Percentiles rank a stretch among this genome's conserved stretches.
Conservation (phyloP, 768 basidiomycete genomes). For the Chlorophyllum brunneum region DNA sequence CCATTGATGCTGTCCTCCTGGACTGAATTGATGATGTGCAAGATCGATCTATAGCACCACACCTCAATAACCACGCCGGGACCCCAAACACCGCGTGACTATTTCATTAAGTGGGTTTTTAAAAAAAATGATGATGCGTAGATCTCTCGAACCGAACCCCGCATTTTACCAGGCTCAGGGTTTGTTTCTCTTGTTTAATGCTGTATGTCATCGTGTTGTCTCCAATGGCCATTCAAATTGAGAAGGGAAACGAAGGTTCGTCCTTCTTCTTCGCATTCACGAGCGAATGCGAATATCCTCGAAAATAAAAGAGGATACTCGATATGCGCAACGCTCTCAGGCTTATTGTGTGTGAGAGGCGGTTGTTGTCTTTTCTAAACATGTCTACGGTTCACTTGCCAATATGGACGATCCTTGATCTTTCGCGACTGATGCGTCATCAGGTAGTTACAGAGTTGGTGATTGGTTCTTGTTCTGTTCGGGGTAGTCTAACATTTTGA, state of each 20-base stretch:
- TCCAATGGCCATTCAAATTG: neutral
- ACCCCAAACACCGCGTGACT: slow-evolving; percentile 1
- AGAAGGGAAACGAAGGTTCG: neutral
- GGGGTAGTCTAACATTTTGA: too few relatives aligned
- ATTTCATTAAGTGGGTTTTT: neutral
- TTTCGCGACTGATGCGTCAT: neutral
- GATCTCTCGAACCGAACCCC: neutral
- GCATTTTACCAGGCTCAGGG: neutral
- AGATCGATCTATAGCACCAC: too few relatives aligned
- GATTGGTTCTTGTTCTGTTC: too few relatives aligned
- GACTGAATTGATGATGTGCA: neutral
- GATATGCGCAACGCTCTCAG: too few relatives aligned
- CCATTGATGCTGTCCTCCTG: slow-evolving; percentile 10
- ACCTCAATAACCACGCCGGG: neutral
- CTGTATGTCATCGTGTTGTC: neutral
- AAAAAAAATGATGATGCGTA: neutral
- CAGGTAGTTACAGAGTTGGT: too few relatives aligned
- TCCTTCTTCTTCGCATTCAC: neutral
- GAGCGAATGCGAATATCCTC: too few relatives aligned
- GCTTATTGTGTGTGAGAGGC: too few relatives aligned
- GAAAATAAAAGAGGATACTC: neutral
- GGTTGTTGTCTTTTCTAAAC: neutral
- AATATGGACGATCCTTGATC: neutral
- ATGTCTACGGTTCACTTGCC: neutral
- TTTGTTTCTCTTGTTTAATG: neutral